Conservation (phyloP, 495 filamentous ascomycete species). For the Articulospora tetracladia region DNA sequence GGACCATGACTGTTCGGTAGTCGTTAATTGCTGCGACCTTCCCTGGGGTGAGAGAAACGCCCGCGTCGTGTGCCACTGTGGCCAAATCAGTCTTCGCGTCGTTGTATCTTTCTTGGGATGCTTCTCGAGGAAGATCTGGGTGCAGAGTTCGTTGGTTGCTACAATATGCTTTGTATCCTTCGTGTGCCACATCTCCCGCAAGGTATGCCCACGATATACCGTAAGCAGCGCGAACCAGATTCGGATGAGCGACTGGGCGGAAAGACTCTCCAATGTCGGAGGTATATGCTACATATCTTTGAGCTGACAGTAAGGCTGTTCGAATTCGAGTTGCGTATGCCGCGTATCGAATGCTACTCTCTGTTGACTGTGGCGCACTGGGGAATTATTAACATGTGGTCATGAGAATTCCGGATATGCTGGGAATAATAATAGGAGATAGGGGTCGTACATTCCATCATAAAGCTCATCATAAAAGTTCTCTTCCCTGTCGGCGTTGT, state of each 20-base stretch:
- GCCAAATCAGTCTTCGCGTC: slow-evolving; percentile 25
- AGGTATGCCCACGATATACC: slow-evolving; percentile 91
- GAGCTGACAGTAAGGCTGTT: slow-evolving; percentile 84
- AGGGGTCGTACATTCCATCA: slow-evolving; percentile 65
- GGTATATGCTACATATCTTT: slow-evolving; percentile 97
- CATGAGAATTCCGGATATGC: not conserved
- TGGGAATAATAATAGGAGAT: slow-evolving; percentile 2
- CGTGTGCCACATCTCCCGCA: slow-evolving; percentile 82
- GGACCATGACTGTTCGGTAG: slow-evolving; percentile 85
- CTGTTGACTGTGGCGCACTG: slow-evolving; percentile 77
- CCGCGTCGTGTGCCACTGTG: slow-evolving; percentile 15
- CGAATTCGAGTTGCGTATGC: slow-evolving; percentile 84
- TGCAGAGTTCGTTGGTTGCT: slow-evolving; percentile 58
- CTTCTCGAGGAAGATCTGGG: slow-evolving; percentile 26
- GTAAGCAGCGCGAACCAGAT: slow-evolving; percentile 76
- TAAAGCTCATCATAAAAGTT: slow-evolving; percentile 74
- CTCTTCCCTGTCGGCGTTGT: slow-evolving; percentile 63
- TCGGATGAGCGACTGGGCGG: slow-evolving; percentile 85
- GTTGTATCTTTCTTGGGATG: slow-evolving; percentile 24
- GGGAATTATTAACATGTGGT: slow-evolving; percentile 9
- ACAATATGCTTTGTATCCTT: slow-evolving; percentile 93
- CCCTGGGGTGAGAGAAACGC: slow-evolving; percentile 28
- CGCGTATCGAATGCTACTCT: slow-evolving; percentile 83
- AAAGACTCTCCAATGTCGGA: slow-evolving; percentile 97
- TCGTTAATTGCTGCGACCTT: slow-evolving; percentile 81